A percentile compares a stretch with the other conserved stretches of the same genome.
phyloP scores from a whole-genome alignment of 2,329 filamentous ascomycete genomes.

The Alternaria solani region DNA sequence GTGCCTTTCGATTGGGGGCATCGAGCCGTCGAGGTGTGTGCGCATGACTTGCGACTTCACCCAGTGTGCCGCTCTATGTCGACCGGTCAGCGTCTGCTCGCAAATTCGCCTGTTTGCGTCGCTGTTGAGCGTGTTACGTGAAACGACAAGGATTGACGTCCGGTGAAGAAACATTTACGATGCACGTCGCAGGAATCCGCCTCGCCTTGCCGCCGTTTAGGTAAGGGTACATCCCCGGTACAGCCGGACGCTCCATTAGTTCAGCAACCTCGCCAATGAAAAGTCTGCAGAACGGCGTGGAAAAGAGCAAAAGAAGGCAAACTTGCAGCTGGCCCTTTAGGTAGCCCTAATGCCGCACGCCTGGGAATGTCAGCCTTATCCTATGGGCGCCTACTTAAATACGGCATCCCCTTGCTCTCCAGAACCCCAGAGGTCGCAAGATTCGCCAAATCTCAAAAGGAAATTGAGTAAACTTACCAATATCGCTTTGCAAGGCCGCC shows the following conservation, averaged over 20 bases:
- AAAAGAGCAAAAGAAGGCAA: constrained; percentile 24
- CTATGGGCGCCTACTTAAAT: constrained; percentile 31
- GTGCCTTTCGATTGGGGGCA: constrained; percentile 7
- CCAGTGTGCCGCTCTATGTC: not conserved
- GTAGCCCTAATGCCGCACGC: constrained; percentile 8
- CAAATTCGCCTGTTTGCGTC: not conserved
- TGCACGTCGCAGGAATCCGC: constrained; percentile 12
- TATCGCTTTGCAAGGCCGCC: constrained; percentile 9
- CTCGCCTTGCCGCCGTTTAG: constrained; percentile 11
- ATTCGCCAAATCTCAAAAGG: not conserved
- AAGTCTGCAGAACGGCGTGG: constrained; percentile 11
- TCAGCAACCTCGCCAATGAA: constrained; percentile 21
- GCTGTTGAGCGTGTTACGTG: constrained; percentile 5
- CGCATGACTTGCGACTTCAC: constrained; percentile 14
- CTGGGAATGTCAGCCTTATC: constrained; percentile 22
- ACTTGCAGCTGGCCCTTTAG: constrained; percentile 25
- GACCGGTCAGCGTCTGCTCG: constrained; percentile 17
- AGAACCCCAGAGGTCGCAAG: not conserved
- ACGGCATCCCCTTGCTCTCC: constrained; percentile 20
- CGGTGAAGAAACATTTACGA: constrained; percentile 17
- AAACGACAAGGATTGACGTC: constrained; percentile 13
- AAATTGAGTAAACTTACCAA: constrained; percentile 13
- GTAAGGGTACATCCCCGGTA: constrained; percentile 15
- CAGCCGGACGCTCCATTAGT: constrained; percentile 17
- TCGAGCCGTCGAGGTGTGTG: constrained; percentile 9